Base-by-base conservation (phyloP, 441 rosid species). In the Syzygium syzygioides region DNA sequence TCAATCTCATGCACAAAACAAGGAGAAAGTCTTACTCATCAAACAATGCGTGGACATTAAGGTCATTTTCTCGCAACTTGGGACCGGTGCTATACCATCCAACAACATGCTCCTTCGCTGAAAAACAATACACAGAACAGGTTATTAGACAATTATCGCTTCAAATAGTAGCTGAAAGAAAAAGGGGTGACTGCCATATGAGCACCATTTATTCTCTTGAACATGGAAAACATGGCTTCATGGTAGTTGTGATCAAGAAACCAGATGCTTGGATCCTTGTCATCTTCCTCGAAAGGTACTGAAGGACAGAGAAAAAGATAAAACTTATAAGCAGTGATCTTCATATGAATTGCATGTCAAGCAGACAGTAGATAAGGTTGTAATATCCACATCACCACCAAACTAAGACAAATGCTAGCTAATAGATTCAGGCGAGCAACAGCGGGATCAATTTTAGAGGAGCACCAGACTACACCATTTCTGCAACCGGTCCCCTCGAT, bases 41-140 rank as follows among this genome's bases (percentile, higher is more conserved):
- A 91, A 96, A 95, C 87, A 96, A 90, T n/a, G 93, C 94, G 48
- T 96, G 97, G 91, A 96, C 92, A 68, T 96, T 95, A 45, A 96
- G 94, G 93, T 97, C 98, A 91, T 97, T 97, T 89, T 97, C 97
- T 90, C 95, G 91, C 68, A 97, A 93, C 91, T 97, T 96, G 79
- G 99, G 99, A 55, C 98, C 97, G 2, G 99, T 96, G 89, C 98
- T 97, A 88, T 96, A 96, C 99, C 99, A 97, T 85, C 99, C 99
- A 79, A 97, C 97, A 45, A 97, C 99, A 89, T 97, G 98, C 93
- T 97, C 98, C 96, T 96, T 96, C 79, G 99, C 98, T 96, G 93
- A 90, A 93, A 87, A 87, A 86, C 23, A 37, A 41, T 23, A 76
- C 28, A 6, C 18, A 23, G 52, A 41, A 52, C 83, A 23, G n/a